Percentiles rank a stretch among this genome's conserved stretches.
Evolutionary conservation across 129 eudicot species (phyloP).

Genomic region (Sambucus nigra): DNA sequence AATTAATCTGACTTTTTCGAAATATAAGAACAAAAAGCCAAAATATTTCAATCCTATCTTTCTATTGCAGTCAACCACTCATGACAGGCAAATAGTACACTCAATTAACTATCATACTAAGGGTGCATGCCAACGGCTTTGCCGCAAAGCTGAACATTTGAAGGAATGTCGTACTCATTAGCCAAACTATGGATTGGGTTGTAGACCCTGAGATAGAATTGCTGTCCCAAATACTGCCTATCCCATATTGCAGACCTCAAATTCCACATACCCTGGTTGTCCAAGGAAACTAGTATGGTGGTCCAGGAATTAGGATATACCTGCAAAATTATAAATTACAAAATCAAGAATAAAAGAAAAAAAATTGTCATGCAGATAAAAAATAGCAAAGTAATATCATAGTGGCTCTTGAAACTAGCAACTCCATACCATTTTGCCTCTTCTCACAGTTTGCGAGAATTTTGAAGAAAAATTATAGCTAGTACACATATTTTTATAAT

Average conservation of each 20-base stretch:
- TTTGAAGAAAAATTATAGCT: too few species aligned
- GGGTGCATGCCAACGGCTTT: conserved; percentile 54
- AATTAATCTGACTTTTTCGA: not conserved
- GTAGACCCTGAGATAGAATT: conserved; percentile 71
- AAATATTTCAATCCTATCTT: not conserved
- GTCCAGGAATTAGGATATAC: conserved; percentile 90
- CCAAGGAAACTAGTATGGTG: conserved; percentile 67
- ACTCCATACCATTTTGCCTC: too few species aligned
- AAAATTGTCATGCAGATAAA: not conserved
- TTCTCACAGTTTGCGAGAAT: too few species aligned
- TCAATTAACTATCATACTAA: conserved; percentile 2
- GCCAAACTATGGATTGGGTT: conserved; percentile 45
- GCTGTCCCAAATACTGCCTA: conserved; percentile 91
- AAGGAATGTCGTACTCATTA: conserved; percentile 66
- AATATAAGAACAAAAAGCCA: conserved; percentile 14
- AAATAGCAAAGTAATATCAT: too few species aligned
- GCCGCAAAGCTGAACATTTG: conserved; percentile 77
- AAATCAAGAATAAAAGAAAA: not conserved
- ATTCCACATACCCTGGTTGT: conserved; percentile 99
- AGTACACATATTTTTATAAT: too few species aligned
- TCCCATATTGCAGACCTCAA: conserved; percentile 86
- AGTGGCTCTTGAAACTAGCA: too few species aligned
- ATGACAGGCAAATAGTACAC: conserved; percentile 22
- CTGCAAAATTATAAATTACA: conserved; percentile 20
- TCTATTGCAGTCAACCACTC: conserved; percentile 31